A percentile compares a stretch with the other conserved stretches of the same genome.
phyloP scores from a whole-genome alignment of 2,329 filamentous ascomycete genomes.

The Fusarium graminum region DNA sequence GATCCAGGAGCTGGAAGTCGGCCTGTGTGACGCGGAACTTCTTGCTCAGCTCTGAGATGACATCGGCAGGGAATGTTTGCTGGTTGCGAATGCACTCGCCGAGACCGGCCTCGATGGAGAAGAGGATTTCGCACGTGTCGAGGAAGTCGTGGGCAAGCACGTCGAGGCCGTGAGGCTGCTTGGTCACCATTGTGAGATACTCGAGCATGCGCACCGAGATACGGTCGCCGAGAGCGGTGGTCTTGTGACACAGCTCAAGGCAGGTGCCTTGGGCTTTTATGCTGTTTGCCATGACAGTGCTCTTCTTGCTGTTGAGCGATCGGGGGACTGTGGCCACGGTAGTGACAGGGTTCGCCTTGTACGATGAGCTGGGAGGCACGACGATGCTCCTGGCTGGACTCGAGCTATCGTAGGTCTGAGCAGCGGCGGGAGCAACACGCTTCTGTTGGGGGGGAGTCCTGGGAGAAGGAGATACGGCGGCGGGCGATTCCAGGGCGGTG shows the following conservation, averaged over 20 bases:
- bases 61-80: constrained; percentile 69
- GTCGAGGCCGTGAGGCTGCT: constrained; percentile 68
- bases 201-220: constrained; percentile 75
- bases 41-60: constrained; percentile 72
- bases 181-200: constrained; percentile 69
- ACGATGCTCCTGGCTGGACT: constrained; percentile 11
- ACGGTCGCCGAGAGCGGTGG: constrained; percentile 71
- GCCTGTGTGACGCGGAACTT: constrained; percentile 72
- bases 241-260: constrained; percentile 65
- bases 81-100: constrained; percentile 63
- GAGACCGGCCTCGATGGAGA: constrained; percentile 76
- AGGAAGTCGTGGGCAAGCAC: constrained; percentile 74
- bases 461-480: constrained; percentile 10
- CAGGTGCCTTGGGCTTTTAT: constrained; percentile 52
- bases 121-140: constrained; percentile 74
- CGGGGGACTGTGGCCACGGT: constrained; percentile 16
- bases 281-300: constrained; percentile 41
- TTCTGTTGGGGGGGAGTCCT: constrained; percentile 32
- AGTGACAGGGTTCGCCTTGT: not conserved
- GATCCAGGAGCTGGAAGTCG: constrained; percentile 73
- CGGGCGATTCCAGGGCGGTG: not conserved
- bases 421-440: constrained; percentile 1
- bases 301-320: constrained; percentile 43
- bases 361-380: constrained; percentile 1
- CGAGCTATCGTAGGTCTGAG: constrained; percentile 14